These are phyloP conservation scores for Citrus mangshanensis DNA, from an alignment of 345 rosid genomes.

Conservation along the genomic window DNA sequence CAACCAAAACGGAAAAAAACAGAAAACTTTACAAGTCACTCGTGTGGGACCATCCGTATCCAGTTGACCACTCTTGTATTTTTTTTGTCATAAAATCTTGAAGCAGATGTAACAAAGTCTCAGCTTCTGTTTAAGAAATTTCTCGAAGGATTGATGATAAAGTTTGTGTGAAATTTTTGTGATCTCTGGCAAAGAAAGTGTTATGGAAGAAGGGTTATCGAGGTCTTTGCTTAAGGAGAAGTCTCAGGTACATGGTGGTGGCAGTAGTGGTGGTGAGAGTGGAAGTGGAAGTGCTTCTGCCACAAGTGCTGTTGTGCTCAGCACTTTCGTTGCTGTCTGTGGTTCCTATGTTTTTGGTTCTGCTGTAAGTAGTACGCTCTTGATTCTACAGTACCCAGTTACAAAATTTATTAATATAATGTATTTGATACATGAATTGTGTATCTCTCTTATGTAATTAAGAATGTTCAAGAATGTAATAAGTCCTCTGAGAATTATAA, in stretches of 20 bases:
- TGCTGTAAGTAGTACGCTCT: slow-evolving; percentile 38
- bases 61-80: too few relatives aligned
- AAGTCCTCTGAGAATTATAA: neutral
- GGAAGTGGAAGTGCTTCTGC: slow-evolving; percentile 4
- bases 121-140: neutral
- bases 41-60: too few relatives aligned
- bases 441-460: neutral
- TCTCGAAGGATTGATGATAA: neutral
- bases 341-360: slow-evolving; percentile 37
- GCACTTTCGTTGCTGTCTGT: slow-evolving; percentile 21
- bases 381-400: neutral
- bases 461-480: neutral
- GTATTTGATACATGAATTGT: neutral
- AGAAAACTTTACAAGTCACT: too few relatives aligned
- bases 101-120: too few relatives aligned
- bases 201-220: slow-evolving; percentile 13
- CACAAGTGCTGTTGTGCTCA: slow-evolving; percentile 19
- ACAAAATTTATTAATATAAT: neutral
- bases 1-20: too few relatives aligned
- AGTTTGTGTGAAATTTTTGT: neutral
- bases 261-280: neutral
- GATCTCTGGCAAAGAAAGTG: slow-evolving; percentile 1
- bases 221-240: slow-evolving; percentile 9
- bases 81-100: too few relatives aligned
- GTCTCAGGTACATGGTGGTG: neutral